phyloP scores from a whole-genome alignment of 768 basidiomycete genomes.

The Trametes cingulata region DNA sequence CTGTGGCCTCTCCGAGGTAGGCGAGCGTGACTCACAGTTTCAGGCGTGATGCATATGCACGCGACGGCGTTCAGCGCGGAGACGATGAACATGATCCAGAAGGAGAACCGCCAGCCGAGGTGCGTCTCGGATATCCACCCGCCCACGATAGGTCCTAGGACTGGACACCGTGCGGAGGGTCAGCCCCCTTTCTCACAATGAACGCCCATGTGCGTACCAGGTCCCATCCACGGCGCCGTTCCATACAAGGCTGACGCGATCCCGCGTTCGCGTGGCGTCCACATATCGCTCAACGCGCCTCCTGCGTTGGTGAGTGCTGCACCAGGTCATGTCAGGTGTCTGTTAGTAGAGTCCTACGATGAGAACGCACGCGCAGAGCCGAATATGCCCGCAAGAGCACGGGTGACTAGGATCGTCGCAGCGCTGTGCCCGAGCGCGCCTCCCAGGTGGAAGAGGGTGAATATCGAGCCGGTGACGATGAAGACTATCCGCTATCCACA shows the following conservation, averaged over 20 bases:
- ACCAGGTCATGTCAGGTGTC: no score
- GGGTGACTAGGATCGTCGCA: conserved; percentile 49
- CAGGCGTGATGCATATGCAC: conserved; percentile 52
- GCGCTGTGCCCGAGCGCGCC: conserved; percentile 53
- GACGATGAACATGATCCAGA: conserved; percentile 65
- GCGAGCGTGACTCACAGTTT: conserved; percentile 49
- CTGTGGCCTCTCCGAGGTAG: no score
- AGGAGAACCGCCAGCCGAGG: conserved; percentile 62
- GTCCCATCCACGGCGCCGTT: conserved; percentile 58
- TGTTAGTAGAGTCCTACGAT: no score
- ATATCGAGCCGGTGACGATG: conserved; percentile 51
- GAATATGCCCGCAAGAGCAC: conserved; percentile 58
- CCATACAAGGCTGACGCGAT: conserved; percentile 61
- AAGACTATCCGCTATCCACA: conserved; percentile 50
- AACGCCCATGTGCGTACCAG: conserved; percentile 37
- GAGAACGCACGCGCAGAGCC: conserved; percentile 53
- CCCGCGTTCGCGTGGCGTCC: conserved; percentile 59
- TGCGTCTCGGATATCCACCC: conserved; percentile 54
- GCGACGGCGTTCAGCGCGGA: conserved; percentile 45
- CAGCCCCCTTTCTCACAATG: no score
- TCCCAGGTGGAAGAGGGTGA: conserved; percentile 54
- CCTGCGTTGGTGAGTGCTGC: conserved; percentile 61
- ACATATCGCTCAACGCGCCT: conserved; percentile 59
- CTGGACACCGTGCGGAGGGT: conserved; percentile 28
- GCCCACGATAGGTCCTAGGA: conserved; percentile 68